Conservation (phyloP, 257 asterid genomes). For the Apocynum venetum region DNA sequence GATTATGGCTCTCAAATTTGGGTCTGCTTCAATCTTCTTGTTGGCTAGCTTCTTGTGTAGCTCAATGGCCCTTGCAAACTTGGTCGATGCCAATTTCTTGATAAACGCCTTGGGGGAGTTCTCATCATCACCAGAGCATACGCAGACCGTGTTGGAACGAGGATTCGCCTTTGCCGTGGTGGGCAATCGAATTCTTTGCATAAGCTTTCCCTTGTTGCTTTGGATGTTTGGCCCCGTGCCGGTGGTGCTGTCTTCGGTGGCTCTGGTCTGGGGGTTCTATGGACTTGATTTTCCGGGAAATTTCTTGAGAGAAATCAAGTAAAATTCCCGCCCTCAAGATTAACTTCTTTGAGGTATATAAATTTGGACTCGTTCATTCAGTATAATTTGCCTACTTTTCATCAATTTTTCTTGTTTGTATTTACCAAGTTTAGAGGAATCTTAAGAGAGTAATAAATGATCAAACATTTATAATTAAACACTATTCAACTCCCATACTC, state of each 20-base stretch:
- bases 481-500: too few species aligned
- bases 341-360: too few species aligned
- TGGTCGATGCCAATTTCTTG: constrained; percentile 67
- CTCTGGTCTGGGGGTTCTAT: constrained; percentile 54
- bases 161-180: constrained; percentile 65
- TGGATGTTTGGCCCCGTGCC: constrained; percentile 81
- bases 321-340: not conserved
- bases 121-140: constrained; percentile 29
- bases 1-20: constrained; percentile 56
- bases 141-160: constrained; percentile 55
- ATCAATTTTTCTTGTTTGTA: too few species aligned
- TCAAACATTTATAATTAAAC: too few species aligned
- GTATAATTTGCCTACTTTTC: too few species aligned
- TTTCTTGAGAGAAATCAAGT: not conserved
- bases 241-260: constrained; percentile 51
- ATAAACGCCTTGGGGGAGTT: constrained; percentile 68
- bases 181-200: constrained; percentile 62
- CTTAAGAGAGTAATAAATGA: too few species aligned
- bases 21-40: constrained; percentile 49
- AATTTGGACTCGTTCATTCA: too few species aligned
- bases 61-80: constrained; percentile 49
- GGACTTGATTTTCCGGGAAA: constrained; percentile 47
- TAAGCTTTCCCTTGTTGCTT: constrained; percentile 52
- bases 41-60: constrained; percentile 64
- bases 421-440: too few species aligned